A percentile compares a stretch with the other conserved stretches of the same genome.
These are phyloP conservation scores for Aegilops speltoides DNA, from an alignment of 176 grass and related monocot species.

Conservation along the genomic window DNA sequence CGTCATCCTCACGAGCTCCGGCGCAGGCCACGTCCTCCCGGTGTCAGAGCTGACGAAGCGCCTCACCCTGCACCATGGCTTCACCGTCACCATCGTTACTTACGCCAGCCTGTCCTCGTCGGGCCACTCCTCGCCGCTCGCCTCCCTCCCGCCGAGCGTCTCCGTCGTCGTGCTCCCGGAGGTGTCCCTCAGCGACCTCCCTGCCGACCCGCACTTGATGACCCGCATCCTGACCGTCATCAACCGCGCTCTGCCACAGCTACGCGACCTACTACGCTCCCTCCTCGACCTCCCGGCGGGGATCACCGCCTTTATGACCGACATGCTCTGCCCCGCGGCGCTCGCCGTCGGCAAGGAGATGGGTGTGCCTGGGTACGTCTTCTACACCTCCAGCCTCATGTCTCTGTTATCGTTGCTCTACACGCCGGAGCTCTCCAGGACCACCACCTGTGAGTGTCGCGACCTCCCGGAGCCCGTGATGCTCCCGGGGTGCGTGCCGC, in stretches of 20 bases:
- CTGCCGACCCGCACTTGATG: conserved; percentile 13
- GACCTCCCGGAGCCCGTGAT: conserved; percentile 51
- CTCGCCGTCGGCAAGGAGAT: conserved; percentile 40
- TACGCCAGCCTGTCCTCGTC: conserved; percentile 49
- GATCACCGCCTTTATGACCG: conserved; percentile 43
- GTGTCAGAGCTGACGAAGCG: conserved; percentile 36
- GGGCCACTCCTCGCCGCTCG: conserved; percentile 3
- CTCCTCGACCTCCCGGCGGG: background rate
- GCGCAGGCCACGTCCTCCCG: conserved; percentile 36
- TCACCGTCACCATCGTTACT: conserved; percentile 51
- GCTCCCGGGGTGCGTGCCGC: conserved; percentile 59
- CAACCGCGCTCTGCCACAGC: conserved; percentile 4
- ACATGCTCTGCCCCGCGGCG: conserved; percentile 36
- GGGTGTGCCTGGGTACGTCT: conserved; percentile 44
- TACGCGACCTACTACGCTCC: conserved; percentile 32
- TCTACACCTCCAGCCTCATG: conserved; percentile 43
- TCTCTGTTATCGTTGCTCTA: conserved; percentile 23
- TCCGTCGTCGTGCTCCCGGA: conserved; percentile 41
- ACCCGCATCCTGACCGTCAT: conserved; percentile 19
- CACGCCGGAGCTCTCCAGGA: conserved; percentile 25
- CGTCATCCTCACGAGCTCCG: conserved; percentile 40
- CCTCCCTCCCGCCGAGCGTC: conserved; percentile 33
- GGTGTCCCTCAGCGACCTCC: conserved; percentile 29
- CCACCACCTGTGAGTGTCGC: conserved; percentile 41
- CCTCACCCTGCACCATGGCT: conserved; percentile 31